Percentiles rank a stretch among this genome's conserved stretches.
These are phyloP conservation scores for Closterium sp. DNA, from an alignment of 139 green algal species.

Conservation along the genomic window DNA sequence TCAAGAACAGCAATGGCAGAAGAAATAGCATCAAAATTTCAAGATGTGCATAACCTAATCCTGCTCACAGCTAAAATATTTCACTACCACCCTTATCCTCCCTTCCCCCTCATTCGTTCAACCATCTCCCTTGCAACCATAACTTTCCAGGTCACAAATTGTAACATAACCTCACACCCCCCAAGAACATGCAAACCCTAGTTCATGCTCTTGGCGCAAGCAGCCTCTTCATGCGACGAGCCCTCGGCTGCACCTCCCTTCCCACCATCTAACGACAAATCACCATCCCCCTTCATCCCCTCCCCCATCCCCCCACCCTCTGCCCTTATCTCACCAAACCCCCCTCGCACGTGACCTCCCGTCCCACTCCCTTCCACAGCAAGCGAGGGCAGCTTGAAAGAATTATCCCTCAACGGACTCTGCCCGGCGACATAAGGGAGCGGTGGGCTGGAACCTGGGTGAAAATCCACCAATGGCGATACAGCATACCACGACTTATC, in stretches of 20 bases:
- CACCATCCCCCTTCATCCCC: background rate
- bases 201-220: background rate
- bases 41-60: no score
- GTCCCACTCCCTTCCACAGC: background rate
- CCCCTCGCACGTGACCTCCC: background rate
- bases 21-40: no score
- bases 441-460: background rate
- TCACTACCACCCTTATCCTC: no score
- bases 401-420: background rate
- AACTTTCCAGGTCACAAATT: background rate
- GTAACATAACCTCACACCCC: background rate
- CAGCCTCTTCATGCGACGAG: background rate
- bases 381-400: background rate
- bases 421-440: background rate
- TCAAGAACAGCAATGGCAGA: no score
- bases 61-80: no score
- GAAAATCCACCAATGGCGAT: background rate
- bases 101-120: no score
- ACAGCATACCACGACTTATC: background rate
- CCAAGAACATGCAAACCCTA: background rate
- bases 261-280: background rate
- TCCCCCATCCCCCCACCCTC: background rate
- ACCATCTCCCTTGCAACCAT: background rate
- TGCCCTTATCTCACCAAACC: background rate
- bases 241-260: background rate